Conservation (phyloP, 148 eudicot genomes). For the Chenopodium suecicum region DNA sequence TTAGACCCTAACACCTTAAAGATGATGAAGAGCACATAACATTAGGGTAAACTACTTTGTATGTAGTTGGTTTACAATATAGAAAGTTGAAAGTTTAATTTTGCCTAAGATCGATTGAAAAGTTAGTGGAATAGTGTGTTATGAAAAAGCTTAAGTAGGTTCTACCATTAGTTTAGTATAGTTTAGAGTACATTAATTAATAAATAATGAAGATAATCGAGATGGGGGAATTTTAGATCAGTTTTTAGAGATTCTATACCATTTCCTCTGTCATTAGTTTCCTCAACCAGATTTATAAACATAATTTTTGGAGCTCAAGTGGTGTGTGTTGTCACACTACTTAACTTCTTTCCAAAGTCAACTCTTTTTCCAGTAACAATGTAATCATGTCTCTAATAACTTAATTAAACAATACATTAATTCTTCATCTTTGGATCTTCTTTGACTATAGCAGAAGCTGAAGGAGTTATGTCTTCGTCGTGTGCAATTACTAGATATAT, state of each 20-base stretch:
- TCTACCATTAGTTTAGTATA: too few species aligned
- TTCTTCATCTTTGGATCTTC: constrained; percentile 25
- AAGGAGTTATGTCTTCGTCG: too few species aligned
- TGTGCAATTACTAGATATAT: too few species aligned
- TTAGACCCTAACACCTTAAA: too few species aligned
- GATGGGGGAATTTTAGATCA: constrained; percentile 35
- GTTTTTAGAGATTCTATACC: constrained; percentile 23
- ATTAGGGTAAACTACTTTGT: too few species aligned
- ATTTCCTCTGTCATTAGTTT: constrained; percentile 5
- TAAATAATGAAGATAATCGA: background rate
- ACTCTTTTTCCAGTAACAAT: constrained; percentile 23
- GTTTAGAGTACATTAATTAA: background rate
- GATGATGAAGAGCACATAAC: too few species aligned
- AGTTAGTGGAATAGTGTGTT: too few species aligned
- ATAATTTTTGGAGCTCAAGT: constrained; percentile 31
- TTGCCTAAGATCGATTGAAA: too few species aligned
- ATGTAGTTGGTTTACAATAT: too few species aligned
- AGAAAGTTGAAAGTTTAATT: too few species aligned
- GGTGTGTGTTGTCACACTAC: background rate
- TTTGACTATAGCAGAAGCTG: constrained; percentile 24
- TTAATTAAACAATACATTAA: background rate
- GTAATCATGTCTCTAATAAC: background rate
- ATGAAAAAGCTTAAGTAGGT: too few species aligned
- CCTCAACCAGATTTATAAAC: constrained; percentile 10
- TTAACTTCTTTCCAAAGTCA: constrained; percentile 20